Base-by-base conservation (phyloP, 2,329 filamentous ascomycete genomes). In the Diaporthe ampelina region DNA sequence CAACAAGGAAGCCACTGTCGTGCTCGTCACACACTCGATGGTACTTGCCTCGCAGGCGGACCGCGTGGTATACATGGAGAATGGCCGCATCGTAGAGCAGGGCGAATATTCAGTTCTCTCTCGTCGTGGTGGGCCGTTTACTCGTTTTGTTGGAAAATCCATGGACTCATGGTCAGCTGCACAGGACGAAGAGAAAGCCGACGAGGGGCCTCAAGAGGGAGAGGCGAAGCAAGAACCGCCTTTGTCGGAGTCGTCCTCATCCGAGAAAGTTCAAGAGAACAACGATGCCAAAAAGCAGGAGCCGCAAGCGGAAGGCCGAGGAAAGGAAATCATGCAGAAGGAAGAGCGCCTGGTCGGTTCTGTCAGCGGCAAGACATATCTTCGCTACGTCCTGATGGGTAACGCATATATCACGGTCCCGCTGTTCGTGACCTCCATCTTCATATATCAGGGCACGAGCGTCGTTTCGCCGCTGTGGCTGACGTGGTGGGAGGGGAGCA, bases 401-500 rank as follows among this genome's bases (percentile, higher is more conserved):
- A 89, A 88, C 10, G 83, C 90, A 43, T 84, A 88, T 77, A 85
- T 90, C 58, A 90, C 88, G 8, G 86, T 91, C 0, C 78, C 89
- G 15, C 84, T 92, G 5, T 77, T 92, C 5, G 71, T 88, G 56
- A 80, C 91, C 1, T 68, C 78, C 70, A 85, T 93, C 19, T 80
- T 88, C 40, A 78, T 91, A 48, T 88, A 88, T 2, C 91, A 93
- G 79, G 89, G 89, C 24, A 86, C 89, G 61, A 93, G 91, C 76
- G 91, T 93, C 68, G 86, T 88, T 76, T 92, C 91, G 15, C 91
- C 89, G 74, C 81, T 94, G 75, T 94, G 91, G 91, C 85, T 93
- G 5, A 91, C 91, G 4, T 94, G 89, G 84, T 94, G 92, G 92
- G 91, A 90, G 5, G 90, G 88, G 15, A 81, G 83, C 91, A 92